Conservation (phyloP, 352 stramenopile genomes). For the Chrysophaeum taylorii region DNA sequence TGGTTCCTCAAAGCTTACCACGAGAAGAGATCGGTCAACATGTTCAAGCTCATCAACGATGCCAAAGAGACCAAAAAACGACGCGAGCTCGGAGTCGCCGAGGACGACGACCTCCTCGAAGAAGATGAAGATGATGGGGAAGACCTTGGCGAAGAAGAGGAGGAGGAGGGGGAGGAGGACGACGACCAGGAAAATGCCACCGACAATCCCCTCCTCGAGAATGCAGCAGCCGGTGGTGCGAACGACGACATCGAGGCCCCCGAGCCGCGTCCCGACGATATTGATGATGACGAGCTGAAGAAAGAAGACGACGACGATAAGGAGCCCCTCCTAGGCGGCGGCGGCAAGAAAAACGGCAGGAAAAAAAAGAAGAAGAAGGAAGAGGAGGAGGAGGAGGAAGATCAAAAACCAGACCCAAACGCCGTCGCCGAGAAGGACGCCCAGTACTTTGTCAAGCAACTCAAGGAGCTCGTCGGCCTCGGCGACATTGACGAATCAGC, state of each 20-base stretch:
- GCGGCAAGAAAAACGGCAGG: constrained; percentile 16
- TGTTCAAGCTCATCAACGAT: constrained; percentile 24
- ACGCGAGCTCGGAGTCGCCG: too few species aligned
- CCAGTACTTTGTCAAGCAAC: constrained; percentile 1
- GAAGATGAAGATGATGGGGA: background rate
- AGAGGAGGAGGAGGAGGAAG: constrained; percentile 6
- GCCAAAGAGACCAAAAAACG: constrained; percentile 23
- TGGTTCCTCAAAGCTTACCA: constrained; percentile 46
- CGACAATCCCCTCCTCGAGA: too few species aligned
- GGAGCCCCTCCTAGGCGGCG: background rate
- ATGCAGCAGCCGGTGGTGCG: background rate
- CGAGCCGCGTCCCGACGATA: too few species aligned
- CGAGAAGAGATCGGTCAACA: constrained; percentile 14
- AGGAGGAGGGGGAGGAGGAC: constrained; percentile 26
- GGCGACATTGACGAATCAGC: constrained; percentile 10
- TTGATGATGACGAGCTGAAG: constrained; percentile 13
- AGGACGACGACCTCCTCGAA: background rate
- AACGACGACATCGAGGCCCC: constrained; percentile 16
- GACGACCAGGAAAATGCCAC: constrained; percentile 27
- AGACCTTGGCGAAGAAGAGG: constrained; percentile 10
- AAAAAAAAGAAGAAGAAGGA: constrained; percentile 12
- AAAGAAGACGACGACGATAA: constrained; percentile 12
- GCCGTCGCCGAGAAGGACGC: constrained; percentile 18
- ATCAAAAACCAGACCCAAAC: constrained; percentile 14
- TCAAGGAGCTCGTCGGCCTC: constrained; percentile 15